Evolutionary conservation across 2,329 filamentous ascomycete species (phyloP).

Genomic region (Ceratocystis huliohia): DNA sequence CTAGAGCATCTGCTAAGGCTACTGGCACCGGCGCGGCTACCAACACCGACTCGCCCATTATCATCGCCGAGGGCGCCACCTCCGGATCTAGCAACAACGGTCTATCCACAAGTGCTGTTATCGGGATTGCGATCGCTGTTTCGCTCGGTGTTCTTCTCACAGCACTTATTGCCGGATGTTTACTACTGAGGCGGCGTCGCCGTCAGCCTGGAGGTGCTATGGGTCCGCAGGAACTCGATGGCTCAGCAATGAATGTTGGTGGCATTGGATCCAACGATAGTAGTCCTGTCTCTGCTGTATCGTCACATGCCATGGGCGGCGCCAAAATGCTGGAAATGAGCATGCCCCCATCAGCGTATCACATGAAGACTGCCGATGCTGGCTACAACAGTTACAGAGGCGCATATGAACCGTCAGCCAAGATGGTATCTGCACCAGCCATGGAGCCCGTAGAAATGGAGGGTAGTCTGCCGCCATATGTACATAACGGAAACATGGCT

Average conservation of each 20-base stretch:
- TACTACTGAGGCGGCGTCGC: conserved; percentile 15
- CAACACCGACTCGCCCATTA: conserved; percentile 7
- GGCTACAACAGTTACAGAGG: conserved; percentile 17
- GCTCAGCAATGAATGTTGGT: not conserved
- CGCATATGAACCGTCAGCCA: conserved; percentile 17
- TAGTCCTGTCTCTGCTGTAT: not conserved
- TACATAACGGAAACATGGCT: conserved; percentile 7
- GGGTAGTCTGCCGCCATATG: conserved; percentile 19
- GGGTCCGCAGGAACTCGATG: conserved; percentile 11
- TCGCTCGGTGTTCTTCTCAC: conserved; percentile 18
- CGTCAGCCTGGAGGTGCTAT: not conserved
- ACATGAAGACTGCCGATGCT: conserved; percentile 10
- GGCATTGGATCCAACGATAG: not conserved
- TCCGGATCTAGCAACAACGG: conserved; percentile 10
- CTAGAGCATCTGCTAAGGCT: not conserved
- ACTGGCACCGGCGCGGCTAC: not conserved
- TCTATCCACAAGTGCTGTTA: conserved; percentile 19
- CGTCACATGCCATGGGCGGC: not conserved
- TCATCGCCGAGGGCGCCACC: conserved; percentile 7
- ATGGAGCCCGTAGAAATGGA: conserved; percentile 21
- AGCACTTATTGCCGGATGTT: conserved; percentile 13
- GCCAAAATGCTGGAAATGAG: conserved; percentile 14
- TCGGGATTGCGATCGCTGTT: conserved; percentile 23
- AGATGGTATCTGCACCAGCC: conserved; percentile 17
- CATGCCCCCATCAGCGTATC: conserved; percentile 18